Conservation (phyloP, 345 rosid genomes). For the Gossypium sturtianum region DNA sequence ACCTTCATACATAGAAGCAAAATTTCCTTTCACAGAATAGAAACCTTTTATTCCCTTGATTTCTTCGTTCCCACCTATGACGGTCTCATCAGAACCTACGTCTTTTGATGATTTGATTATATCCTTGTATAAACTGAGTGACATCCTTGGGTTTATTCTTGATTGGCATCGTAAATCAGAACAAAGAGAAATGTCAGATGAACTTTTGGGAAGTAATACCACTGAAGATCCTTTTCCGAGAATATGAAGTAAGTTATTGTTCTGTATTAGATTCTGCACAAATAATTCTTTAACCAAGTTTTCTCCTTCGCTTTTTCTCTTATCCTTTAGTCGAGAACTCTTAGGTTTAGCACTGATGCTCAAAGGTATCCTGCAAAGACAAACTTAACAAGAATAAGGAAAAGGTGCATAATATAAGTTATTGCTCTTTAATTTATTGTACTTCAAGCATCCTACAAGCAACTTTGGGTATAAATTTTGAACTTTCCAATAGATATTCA, state of each 20-base stretch:
- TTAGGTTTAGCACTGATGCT: slow-evolving; percentile 57
- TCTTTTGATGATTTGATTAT: slow-evolving; percentile 31
- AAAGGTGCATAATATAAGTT: neutral
- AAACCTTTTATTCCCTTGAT: slow-evolving; percentile 34
- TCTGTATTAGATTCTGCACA: slow-evolving; percentile 58
- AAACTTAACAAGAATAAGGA: slow-evolving; percentile 14
- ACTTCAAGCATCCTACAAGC: slow-evolving; percentile 2
- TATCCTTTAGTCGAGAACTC: slow-evolving; percentile 89
- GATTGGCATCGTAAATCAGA: slow-evolving; percentile 59
- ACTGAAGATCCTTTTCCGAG: slow-evolving; percentile 78
- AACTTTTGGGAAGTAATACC: slow-evolving; percentile 70
- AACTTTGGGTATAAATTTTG: slow-evolving; percentile 3
- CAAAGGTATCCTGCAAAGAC: slow-evolving; percentile 53
- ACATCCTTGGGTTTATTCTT: slow-evolving; percentile 30
- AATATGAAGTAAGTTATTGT: slow-evolving; percentile 58
- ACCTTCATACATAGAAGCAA: slow-evolving; percentile 53
- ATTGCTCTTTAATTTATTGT: neutral
- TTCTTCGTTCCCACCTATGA: slow-evolving; percentile 26
- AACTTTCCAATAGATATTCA: neutral
- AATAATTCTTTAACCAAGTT: slow-evolving; percentile 71
- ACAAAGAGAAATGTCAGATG: slow-evolving; percentile 65
- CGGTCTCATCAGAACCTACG: slow-evolving; percentile 28
- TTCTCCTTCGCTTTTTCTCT: slow-evolving; percentile 86
- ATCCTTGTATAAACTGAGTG: slow-evolving; percentile 30
- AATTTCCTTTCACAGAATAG: slow-evolving; percentile 49